Conservation (phyloP, 2,329 filamentous ascomycete species). For the Diaporthe amygdali region DNA sequence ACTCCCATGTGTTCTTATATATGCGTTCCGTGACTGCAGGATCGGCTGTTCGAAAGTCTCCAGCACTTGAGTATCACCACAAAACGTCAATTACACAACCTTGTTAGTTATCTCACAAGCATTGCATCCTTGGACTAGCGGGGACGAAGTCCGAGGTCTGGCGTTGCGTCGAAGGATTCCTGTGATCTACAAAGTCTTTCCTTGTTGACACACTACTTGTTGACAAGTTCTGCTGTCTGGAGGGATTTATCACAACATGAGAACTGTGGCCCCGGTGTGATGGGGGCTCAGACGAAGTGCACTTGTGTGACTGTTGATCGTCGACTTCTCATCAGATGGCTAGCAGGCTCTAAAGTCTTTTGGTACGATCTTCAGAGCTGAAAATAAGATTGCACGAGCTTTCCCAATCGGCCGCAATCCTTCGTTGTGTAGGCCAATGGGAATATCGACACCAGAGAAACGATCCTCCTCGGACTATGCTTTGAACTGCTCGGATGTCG, state of each 20-base stretch:
- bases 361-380: neutral
- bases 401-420: neutral
- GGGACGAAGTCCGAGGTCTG: neutral
- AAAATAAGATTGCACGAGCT: neutral
- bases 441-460: neutral
- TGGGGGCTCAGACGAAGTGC: neutral
- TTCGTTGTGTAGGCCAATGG: neutral
- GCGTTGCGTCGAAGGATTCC: neutral
- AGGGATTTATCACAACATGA: neutral
- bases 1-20: neutral
- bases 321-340: neutral
- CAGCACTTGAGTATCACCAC: neutral
- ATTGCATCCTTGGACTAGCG: neutral
- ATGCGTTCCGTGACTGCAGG: neutral
- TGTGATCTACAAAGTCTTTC: neutral
- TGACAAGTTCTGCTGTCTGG: neutral
- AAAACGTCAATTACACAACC: neutral
- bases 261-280: neutral
- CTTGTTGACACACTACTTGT: neutral
- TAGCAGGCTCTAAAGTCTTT: neutral
- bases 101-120: neutral
- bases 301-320: neutral
- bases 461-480: neutral
- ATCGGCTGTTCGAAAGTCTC: fast-evolving
- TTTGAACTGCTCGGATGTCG: neutral